phyloP scores from a whole-genome alignment of 2,329 filamentous ascomycete species.

The Hypoxylon sp. region DNA sequence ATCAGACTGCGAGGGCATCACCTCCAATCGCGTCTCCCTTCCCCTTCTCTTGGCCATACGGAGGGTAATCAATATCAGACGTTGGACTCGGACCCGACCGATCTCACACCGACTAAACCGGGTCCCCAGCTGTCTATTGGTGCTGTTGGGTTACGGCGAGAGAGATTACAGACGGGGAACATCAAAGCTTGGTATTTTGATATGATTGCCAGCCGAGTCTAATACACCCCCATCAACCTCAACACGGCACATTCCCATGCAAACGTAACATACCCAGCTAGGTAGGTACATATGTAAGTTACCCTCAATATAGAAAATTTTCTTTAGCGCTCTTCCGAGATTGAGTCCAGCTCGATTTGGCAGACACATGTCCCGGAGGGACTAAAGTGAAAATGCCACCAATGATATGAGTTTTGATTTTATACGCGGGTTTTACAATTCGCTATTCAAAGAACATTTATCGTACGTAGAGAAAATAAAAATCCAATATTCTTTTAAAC shows the following conservation, averaged over 20 bases:
- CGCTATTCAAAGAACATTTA: too few relatives aligned
- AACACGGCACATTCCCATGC: not conserved
- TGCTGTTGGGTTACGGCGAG: not conserved
- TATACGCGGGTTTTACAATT: too few relatives aligned
- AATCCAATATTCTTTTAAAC: not conserved
- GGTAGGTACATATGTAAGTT: not conserved
- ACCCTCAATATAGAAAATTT: constrained; percentile 5
- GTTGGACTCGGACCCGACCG: constrained; percentile 20
- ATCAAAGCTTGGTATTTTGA: not conserved
- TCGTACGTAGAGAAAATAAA: too few relatives aligned
- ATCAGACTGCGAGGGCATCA: constrained; percentile 10
- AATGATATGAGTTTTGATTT: constrained; percentile 1
- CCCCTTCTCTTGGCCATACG: not conserved
- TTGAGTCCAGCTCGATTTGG: not conserved
- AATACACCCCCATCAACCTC: not conserved
- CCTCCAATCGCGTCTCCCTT: constrained; percentile 13
- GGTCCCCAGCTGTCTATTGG: constrained; percentile 1
- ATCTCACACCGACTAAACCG: constrained; percentile 1
- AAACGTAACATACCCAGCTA: not conserved
- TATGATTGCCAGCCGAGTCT: too few relatives aligned
- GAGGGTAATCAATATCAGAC: constrained; percentile 16
- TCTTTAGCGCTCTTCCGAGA: not conserved
- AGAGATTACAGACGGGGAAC: not conserved
- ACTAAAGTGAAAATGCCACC: constrained; percentile 10
- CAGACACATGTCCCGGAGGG: too few relatives aligned